Evolutionary conservation across 768 basidiomycete genomes (phyloP), one percentile per base, ranked within the genome.

Genomic region (Paxillus involutus): DNA sequence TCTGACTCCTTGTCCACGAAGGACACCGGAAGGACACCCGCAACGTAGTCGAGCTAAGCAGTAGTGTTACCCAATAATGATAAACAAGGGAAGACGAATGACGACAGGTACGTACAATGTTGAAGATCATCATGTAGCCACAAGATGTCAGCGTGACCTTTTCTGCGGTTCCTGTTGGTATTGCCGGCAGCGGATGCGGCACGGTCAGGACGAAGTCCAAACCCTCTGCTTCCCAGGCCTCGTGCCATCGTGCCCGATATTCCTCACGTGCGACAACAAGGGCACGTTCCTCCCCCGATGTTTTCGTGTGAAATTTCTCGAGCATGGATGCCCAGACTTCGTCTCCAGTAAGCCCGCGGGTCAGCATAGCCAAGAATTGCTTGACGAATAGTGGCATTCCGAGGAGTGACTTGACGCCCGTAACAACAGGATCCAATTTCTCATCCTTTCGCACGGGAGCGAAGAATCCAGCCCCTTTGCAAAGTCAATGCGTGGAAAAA

Each of bases 11-110:
- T 61, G 54, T 80, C 66, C 44, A 86, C 83, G 32, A 73, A 73
- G 0, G 81, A 81, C 42, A 87, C 71, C 0, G 86, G 86, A 40
- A 86, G 67, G 6, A 84, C 78, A n/a, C 83, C 82, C 2, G 82
- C 83, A 21, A 77, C 67, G 55, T 77, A 81, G 60, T 87, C 84
- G 24, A 84, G 69, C 80, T 80, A 49, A 14, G 24, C 14, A 32
- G 43, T 9, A 49, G 43, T 49, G 35, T 41, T 16, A 26, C 24
- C 14, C 5, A 16, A 40, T 48, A 6, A 47, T n/a, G 35, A 39
- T 35, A 32, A 17, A 17, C 43, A 16, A 6, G 9, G 35, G 3
- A 33, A 33, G 3, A 12, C 4, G 3, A 26, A 19, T 7, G 42
- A 30, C 6, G 30, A 29, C 16, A 3, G 32, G 21, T 19, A 70